Conservation (phyloP, 192 early-diverging fungal species). For the Phlyctochytrium planicorne region DNA sequence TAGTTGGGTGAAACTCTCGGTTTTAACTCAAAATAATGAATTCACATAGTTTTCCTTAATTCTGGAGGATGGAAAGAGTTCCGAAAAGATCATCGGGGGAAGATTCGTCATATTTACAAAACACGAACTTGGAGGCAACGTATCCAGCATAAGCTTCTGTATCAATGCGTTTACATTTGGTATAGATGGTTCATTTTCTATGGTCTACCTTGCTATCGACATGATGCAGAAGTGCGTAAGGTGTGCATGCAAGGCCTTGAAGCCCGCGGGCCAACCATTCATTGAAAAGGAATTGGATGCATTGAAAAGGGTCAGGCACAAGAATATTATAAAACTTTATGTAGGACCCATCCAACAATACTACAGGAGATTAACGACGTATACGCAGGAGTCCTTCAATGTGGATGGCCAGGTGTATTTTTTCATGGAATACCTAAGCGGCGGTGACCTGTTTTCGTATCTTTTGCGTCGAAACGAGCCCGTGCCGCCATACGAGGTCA, state of each 20-base stretch:
- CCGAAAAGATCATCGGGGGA: too few relatives aligned
- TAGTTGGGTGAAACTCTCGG: too few relatives aligned
- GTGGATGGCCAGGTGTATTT: background rate
- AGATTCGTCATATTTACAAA: too few relatives aligned
- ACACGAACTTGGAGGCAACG: too few relatives aligned
- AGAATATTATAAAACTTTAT: background rate
- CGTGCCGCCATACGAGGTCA: background rate
- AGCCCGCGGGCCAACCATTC: background rate
- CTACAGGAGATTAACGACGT: background rate
- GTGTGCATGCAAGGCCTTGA: background rate
- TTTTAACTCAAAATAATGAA: too few relatives aligned
- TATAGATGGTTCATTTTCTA: background rate
- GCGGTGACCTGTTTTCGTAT: conserved; percentile 3
- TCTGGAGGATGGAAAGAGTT: too few relatives aligned
- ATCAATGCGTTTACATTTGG: too few relatives aligned
- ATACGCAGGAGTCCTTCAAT: background rate
- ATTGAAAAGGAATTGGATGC: background rate
- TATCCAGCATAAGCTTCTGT: too few relatives aligned
- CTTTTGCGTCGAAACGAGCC: background rate
- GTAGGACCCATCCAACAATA: background rate
- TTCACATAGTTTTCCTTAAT: too few relatives aligned
- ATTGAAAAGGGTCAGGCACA: background rate
- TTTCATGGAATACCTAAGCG: background rate
- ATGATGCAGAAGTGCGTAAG: background rate
- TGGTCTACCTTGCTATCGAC: background rate